These are phyloP conservation scores for Pleurotus cornucopiae DNA, from an alignment of 768 basidiomycete species.

Conservation along the genomic window DNA sequence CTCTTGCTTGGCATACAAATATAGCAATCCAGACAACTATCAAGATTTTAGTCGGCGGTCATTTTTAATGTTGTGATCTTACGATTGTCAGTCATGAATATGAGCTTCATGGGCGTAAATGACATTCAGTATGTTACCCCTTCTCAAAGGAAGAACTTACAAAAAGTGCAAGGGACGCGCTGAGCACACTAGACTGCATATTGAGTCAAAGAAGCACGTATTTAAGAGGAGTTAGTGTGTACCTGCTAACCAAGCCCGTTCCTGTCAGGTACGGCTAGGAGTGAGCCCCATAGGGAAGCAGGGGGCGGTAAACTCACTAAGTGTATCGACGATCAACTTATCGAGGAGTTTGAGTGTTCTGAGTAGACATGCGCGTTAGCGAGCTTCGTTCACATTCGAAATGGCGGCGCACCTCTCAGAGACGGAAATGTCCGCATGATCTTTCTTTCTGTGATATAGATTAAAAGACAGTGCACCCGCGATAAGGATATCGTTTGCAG, in stretches of 20 bases:
- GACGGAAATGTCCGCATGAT: not conserved
- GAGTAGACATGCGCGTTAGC: too few relatives aligned
- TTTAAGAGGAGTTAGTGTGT: not conserved
- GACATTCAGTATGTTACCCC: not conserved
- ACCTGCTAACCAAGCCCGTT: not conserved
- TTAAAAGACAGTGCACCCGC: not conserved
- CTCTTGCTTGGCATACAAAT: slow-evolving; percentile 1
- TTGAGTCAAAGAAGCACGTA: not conserved
- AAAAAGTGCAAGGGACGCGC: not conserved
- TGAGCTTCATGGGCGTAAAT: not conserved
- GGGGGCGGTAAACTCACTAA: not conserved
- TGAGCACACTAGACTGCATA: not conserved
- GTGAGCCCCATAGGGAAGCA: too few relatives aligned
- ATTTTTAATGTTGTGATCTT: not conserved
- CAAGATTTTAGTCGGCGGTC: not conserved
- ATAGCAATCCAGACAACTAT: not conserved
- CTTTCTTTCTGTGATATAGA: not conserved
- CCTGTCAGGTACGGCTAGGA: not conserved
- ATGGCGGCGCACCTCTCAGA: not conserved
- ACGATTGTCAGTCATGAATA: not conserved
- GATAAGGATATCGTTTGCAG: not conserved
- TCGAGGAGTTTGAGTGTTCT: slow-evolving; percentile 1
- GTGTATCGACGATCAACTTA: not conserved
- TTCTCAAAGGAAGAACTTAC: not conserved
- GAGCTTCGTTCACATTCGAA: too few relatives aligned